Conservation (phyloP, 139 green algal species). For the Volvox africanus region DNA sequence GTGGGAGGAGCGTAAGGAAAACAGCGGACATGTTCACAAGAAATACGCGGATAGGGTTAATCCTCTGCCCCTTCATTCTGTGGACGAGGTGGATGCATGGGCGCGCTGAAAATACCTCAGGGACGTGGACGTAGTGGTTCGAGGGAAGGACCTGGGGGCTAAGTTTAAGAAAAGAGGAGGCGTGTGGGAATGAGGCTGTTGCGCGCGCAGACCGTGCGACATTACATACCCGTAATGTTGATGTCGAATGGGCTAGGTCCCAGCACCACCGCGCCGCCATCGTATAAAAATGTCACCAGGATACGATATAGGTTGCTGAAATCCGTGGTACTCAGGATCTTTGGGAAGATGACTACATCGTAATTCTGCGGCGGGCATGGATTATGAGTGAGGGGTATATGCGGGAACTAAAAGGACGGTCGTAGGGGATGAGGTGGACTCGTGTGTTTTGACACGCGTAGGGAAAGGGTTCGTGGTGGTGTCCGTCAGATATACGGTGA, state of each 20-base stretch:
- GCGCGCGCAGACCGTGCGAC: no score
- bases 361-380: conserved; percentile 9
- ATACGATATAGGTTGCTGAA: background rate
- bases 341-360: background rate
- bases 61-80: no score
- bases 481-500: no score
- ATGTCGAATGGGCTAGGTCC: background rate
- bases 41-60: background rate
- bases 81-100: no score
- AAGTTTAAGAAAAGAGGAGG: no score
- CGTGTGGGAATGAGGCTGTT: no score
- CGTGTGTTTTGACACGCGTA: no score
- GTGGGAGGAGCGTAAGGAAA: background rate
- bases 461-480: no score
- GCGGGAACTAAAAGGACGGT: background rate
- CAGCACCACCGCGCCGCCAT: background rate
- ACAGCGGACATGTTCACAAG: background rate
- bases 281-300: conserved; percentile 11
- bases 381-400: background rate
- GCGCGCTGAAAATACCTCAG: no score
- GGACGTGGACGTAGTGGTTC: no score
- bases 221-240: background rate
- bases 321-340: background rate
- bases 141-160: background rate
- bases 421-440: no score